phyloP scores from a whole-genome alignment of 129 eudicot genomes.

The Pulicaria dysenterica region DNA sequence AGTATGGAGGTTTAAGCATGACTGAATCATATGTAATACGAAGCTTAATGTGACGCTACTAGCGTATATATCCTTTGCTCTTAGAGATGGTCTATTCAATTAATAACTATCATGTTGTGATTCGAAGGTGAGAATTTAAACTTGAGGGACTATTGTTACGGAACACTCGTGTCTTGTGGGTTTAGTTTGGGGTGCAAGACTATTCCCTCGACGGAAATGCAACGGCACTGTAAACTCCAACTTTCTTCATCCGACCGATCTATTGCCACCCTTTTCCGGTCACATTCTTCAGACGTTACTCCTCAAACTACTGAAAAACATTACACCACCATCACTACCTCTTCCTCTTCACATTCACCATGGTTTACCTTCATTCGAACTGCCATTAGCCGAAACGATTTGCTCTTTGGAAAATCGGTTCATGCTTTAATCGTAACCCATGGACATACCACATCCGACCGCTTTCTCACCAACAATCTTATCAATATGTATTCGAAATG shows the following conservation, averaged over 20 bases:
- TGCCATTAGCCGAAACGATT: constrained; percentile 37
- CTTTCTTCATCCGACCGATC: neutral
- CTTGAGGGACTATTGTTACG: too few species aligned
- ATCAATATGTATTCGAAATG: constrained; percentile 44
- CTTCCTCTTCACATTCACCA: constrained; percentile 39
- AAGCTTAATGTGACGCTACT: too few species aligned
- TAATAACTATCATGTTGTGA: too few species aligned
- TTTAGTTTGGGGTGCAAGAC: neutral
- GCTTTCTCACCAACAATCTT: constrained; percentile 42
- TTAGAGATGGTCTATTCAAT: too few species aligned
- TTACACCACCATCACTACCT: neutral
- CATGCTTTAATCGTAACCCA: constrained; percentile 40
- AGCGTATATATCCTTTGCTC: too few species aligned
- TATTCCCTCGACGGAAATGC: constrained; percentile 14
- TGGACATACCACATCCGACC: constrained; percentile 29
- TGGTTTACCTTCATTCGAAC: constrained; percentile 47
- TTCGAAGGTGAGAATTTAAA: too few species aligned
- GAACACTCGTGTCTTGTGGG: too few species aligned
- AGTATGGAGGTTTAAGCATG: too few species aligned
- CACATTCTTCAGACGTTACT: neutral
- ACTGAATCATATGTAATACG: too few species aligned
- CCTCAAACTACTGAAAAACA: neutral
- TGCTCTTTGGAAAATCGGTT: constrained; percentile 32
- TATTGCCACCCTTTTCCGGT: neutral
- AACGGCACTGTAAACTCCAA: constrained; percentile 29